These are phyloP conservation scores for Penicillium corylophilum DNA, from an alignment of 2,329 filamentous ascomycete species.

Conservation along the genomic window DNA sequence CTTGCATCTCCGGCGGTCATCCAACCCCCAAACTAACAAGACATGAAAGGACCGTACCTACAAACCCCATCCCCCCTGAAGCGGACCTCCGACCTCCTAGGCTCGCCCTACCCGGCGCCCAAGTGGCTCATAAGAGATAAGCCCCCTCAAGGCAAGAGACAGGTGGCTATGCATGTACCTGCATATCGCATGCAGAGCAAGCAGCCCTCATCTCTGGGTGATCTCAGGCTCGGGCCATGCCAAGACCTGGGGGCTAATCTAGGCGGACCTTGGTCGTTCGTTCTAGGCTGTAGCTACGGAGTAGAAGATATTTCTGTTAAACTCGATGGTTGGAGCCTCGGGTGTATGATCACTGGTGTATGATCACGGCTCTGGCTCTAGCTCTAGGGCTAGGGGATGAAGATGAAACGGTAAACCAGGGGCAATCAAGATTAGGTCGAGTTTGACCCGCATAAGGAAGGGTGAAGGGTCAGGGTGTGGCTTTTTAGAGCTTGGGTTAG, in stretches of 20 bases:
- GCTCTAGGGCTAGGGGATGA: not conserved
- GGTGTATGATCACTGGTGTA: no score
- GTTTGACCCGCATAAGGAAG: not conserved
- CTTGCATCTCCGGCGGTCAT: not conserved
- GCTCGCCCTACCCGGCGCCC: not conserved
- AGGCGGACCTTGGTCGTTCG: not conserved
- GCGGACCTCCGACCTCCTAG: not conserved
- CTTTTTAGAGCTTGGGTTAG: not conserved
- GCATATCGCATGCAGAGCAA: conserved; percentile 17
- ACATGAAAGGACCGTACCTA: not conserved
- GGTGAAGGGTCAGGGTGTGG: not conserved
- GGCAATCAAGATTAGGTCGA: conserved; percentile 1
- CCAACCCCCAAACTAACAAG: not conserved
- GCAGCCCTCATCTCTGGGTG: not conserved
- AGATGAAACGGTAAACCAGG: conserved; percentile 3
- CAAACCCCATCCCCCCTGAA: not conserved
- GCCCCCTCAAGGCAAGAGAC: not conserved
- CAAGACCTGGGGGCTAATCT: not conserved
- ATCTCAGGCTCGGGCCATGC: conserved; percentile 4
- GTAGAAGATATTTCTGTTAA: no score
- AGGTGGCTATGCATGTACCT: conserved; percentile 17
- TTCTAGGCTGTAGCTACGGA: not conserved
- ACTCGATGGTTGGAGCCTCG: no score
- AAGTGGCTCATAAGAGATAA: no score
- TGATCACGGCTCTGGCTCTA: not conserved